Evolutionary conservation across 257 asterid genomes (phyloP), one percentile per base, ranked within the genome.

Genomic region (Solanum chaucha): DNA sequence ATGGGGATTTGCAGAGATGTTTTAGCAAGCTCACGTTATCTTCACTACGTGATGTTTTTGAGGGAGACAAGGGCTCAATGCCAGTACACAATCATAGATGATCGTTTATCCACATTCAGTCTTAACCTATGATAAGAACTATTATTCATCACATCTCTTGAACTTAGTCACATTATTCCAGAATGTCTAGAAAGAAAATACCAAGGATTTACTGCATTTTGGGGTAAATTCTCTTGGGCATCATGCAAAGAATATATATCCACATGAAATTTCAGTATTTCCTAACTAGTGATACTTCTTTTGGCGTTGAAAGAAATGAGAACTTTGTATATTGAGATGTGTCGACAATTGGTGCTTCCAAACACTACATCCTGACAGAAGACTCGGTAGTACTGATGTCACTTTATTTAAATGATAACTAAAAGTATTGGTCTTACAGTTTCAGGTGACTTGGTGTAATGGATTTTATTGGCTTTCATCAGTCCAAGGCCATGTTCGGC

Each of bases 401-500:
- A 80, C 5, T 28, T 8, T 78, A 17, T 44, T 48, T 17, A 28
- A 46, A 80, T 46, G 68, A 28, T 80, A 78, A 48, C 11, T 28
- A 65, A 71, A 9, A 58, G 40, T 86, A 86, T 10, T 81, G 86
- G 75, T 81, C 98, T 94, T 92, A 97, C 99, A 71, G 96, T 86
- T 90, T 94, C 97, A 89, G 93, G 86, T 70, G 98, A 94, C 90
- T 97, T 97, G 99, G 98, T 95, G 93, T 95, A 97, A 86, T 95
- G 94, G 82, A 97, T 94, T 91, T 95, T 97, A 84, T 89, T 87
- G 32, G 99, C 99, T 93, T 97, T 97, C 99, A 97, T 94, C 90
- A 94, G 90, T 88, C 99, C 99, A 83, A 97, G 94, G 77, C 98
- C 99, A 85, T 97, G 99, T 90, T 97, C 99, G 0, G 99, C 99